phyloP scores from a whole-genome alignment of 192 early-diverging fungal species.

The Gorgonomyces haynaldii region DNA sequence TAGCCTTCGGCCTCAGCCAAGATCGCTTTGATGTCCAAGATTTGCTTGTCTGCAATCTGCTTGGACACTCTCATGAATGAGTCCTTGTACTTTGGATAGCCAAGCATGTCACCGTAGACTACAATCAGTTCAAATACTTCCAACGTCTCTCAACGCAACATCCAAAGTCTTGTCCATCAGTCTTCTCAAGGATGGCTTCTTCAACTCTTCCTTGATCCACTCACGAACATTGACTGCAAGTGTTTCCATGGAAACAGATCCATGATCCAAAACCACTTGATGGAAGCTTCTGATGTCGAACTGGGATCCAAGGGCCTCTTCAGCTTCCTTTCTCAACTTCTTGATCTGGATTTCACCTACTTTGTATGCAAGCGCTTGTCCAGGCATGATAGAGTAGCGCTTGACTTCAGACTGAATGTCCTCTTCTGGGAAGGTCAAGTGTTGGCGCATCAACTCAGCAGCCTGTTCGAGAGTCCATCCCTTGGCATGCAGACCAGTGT shows the following conservation, averaged over 20 bases:
- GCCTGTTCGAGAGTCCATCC: constrained; percentile 23
- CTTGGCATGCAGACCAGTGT: constrained; percentile 26
- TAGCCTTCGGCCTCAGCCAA: not conserved
- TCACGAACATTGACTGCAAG: not conserved
- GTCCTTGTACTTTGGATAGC: not conserved
- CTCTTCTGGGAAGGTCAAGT: constrained; percentile 10
- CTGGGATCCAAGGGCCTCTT: constrained; percentile 14
- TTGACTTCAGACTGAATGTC: constrained; percentile 20
- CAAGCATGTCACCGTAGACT: not conserved
- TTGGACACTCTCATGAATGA: not conserved
- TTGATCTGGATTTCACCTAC: constrained; percentile 29
- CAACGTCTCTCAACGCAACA: not conserved
- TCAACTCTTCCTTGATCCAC: not conserved
- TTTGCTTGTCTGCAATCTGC: not conserved
- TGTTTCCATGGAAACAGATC: not conserved
- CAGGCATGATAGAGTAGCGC: constrained; percentile 24
- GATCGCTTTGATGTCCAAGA: not conserved
- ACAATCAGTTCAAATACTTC: not conserved
- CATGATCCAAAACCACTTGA: constrained; percentile 3
- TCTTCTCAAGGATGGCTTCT: not conserved
- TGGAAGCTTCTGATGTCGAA: constrained; percentile 30
- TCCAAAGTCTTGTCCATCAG: not conserved
- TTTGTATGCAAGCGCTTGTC: constrained; percentile 29
- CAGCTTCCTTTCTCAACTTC: constrained; percentile 19
- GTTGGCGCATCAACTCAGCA: constrained; percentile 17